Base-by-base conservation (phyloP, 352 stramenopile genomes). In the Phytophthora sp. region DNA sequence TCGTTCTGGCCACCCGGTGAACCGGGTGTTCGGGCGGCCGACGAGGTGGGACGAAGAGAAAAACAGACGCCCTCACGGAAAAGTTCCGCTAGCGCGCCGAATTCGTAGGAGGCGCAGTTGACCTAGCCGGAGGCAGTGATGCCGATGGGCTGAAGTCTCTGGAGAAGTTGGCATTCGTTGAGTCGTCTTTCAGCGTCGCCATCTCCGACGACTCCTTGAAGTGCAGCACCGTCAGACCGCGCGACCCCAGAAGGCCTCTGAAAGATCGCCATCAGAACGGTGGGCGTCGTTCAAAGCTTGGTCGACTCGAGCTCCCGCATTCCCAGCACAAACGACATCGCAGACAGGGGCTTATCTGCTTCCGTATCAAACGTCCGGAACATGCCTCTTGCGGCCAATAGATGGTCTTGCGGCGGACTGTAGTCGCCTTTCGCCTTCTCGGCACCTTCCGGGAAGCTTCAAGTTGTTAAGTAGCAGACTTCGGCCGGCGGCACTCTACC, bases 401-500 rank as follows among this genome's bases (percentile, higher is more conserved):
- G n/a, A 24, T 70, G 54, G 2, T 41, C 62, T 39, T 57, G 54
- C n/a, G 62, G 54, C 12, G 47, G 54, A 16, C 65, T 49, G 39
- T 60, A 60, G 36, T 61, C 47, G 8, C 62, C 47, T 36, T 70
- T 70, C 13, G 53, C 47, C 18, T 56, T 65, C 62, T 70, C 61
- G 4, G 21, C 3, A 24, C 50, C 30, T 55, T 70, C 62, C 3
- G 45, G 35, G 36, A 67, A 68, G 13, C 51, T 68, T 2, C 30
- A 23, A 11, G 15, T 44, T 2, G 60, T 53, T n/a, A 60, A 31
- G 49, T 45, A 44, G 18, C 59, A 41, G 4, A 67, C 41, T 44
- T 33, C 29, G 12, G 6, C 4, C 21, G 59, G 24, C 13, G 41
- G 9, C 47, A 24, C 21, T 61, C 50, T 3, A 49, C 50, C 26